Conservation (phyloP, 352 stramenopile species). For the Pythium myriotylum region DNA sequence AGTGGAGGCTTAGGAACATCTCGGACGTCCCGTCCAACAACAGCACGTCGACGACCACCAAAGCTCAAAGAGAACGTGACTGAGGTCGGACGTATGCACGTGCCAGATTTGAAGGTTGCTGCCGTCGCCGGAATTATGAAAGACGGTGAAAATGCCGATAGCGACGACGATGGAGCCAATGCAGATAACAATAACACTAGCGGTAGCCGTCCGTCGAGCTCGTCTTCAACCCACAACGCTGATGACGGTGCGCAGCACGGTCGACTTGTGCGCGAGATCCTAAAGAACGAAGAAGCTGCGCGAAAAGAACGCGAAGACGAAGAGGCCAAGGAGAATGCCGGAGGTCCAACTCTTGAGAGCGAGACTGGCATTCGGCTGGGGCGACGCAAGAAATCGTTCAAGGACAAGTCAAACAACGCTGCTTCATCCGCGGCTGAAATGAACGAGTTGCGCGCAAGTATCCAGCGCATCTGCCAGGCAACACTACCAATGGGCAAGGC, state of each 20-base stretch:
- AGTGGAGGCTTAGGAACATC: slow-evolving; percentile 60
- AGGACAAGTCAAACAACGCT: slow-evolving; percentile 74
- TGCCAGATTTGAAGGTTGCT: slow-evolving; percentile 81
- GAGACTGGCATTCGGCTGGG: slow-evolving; percentile 79
- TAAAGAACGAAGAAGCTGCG: slow-evolving; percentile 79
- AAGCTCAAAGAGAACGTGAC: slow-evolving; percentile 90
- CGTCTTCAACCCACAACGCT: slow-evolving; percentile 26
- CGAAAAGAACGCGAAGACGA: slow-evolving; percentile 71
- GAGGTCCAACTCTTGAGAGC: slow-evolving; percentile 41
- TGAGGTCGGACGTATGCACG: slow-evolving; percentile 65
- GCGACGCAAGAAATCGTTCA: slow-evolving; percentile 79
- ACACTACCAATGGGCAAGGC: slow-evolving; percentile 90
- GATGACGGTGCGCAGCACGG: slow-evolving; percentile 57
- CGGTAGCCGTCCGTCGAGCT: slow-evolving; percentile 28
- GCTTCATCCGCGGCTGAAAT: slow-evolving; percentile 74
- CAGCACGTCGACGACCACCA: slow-evolving; percentile 78
- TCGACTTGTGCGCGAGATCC: slow-evolving; percentile 80
- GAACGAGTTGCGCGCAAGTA: slow-evolving; percentile 73
- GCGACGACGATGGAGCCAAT: slow-evolving; percentile 67
- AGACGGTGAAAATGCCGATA: slow-evolving; percentile 77
- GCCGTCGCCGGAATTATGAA: slow-evolving; percentile 82
- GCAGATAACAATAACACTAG: slow-evolving; percentile 38
- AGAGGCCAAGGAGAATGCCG: slow-evolving; percentile 38
- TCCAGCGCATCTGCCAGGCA: slow-evolving; percentile 93
- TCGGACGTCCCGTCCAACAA: slow-evolving; percentile 78